Evolutionary conservation across 2,329 filamentous ascomycete species (phyloP), one percentile per base, ranked within the genome.

Genomic region (Leptographium flavum): DNA sequence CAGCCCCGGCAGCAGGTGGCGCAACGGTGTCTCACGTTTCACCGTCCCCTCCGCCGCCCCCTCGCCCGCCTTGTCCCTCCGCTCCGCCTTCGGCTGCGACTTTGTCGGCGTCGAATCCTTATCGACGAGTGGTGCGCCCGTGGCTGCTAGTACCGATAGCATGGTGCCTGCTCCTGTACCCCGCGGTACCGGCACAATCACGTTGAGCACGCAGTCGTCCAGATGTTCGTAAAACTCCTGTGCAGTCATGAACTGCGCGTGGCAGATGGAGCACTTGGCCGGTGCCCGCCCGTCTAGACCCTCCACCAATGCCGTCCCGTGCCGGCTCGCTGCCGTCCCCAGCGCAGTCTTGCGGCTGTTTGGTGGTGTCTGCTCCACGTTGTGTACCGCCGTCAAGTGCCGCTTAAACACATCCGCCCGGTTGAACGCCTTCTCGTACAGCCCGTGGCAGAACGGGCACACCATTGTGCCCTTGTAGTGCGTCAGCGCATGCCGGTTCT

Each of bases 381-480:
- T 82, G 60, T 98, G 92, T 0, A 94, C 85, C 0, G 87, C 85
- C 13, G 87, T 94, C 43, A 98, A 69, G 61, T 98, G 92, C 42
- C 90, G 74, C 70, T 96, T 96, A 71, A 96, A 96, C 35, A 96
- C 88, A 57, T 98, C 92, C 32, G 90, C 88, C 43, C 92, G 77
- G 65, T 94, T 95, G 64, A 98, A 96, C 52, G 84, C 87, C 69
- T 95, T 95, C 62, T 95, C 90, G 6, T 83, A 84, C 19, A 81
- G 83, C 4, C 87, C 87, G 0, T 88, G 87, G 54, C 92, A 96
- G 63, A 96, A 96, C 5, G 88, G 88, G 57, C 92, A 98, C 8
- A 94, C 83, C 87, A 96, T 95, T 14, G 87, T 95, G 9, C 90
- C 90, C 62, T 94, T 94, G 70, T 96, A 98, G 59, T 96, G 92